phyloP scores from a whole-genome alignment of 805 yeast genomes.

The Metschnikowia gelsemii region DNA sequence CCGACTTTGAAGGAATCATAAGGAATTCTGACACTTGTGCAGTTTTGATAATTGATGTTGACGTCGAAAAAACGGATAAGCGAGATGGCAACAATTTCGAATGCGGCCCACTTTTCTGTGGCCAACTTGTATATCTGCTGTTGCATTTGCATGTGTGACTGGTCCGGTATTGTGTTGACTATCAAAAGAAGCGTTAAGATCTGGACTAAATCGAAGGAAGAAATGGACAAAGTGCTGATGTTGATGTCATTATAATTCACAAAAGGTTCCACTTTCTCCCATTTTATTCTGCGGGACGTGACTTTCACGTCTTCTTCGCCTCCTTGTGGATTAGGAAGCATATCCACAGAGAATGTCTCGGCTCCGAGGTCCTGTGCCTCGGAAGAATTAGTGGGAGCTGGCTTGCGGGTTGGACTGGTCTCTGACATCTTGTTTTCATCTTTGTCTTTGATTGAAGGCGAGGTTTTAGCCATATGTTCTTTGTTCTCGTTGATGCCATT shows the following conservation, averaged over 20 bases:
- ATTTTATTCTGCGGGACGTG: slow-evolving; percentile 20
- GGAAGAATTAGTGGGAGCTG: slow-evolving; percentile 16
- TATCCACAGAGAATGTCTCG: slow-evolving; percentile 2
- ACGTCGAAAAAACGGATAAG: slow-evolving; percentile 52
- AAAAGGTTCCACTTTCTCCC: slow-evolving; percentile 37
- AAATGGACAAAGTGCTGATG: slow-evolving; percentile 34
- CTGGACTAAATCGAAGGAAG: slow-evolving; percentile 42
- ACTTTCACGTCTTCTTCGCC: slow-evolving; percentile 9
- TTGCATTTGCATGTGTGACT: slow-evolving; percentile 33
- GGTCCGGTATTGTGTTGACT: slow-evolving; percentile 34
- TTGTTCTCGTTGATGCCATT: not conserved
- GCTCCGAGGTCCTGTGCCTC: too few relatives aligned
- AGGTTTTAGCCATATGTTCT: slow-evolving; percentile 13
- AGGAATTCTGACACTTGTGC: slow-evolving; percentile 8
- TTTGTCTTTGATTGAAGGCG: not conserved
- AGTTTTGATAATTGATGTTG: slow-evolving; percentile 27
- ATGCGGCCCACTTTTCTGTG: slow-evolving; percentile 39
- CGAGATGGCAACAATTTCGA: slow-evolving; percentile 43
- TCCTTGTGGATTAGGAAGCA: not conserved
- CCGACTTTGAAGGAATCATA: slow-evolving; percentile 7
- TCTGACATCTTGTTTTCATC: not conserved
- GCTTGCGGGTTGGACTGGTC: not conserved
- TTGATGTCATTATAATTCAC: slow-evolving; percentile 46
- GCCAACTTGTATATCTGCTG: slow-evolving; percentile 24
- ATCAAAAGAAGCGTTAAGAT: slow-evolving; percentile 51